These are phyloP conservation scores for Kwoniella sp. DNA, from an alignment of 768 basidiomycete genomes.

Conservation along the genomic window DNA sequence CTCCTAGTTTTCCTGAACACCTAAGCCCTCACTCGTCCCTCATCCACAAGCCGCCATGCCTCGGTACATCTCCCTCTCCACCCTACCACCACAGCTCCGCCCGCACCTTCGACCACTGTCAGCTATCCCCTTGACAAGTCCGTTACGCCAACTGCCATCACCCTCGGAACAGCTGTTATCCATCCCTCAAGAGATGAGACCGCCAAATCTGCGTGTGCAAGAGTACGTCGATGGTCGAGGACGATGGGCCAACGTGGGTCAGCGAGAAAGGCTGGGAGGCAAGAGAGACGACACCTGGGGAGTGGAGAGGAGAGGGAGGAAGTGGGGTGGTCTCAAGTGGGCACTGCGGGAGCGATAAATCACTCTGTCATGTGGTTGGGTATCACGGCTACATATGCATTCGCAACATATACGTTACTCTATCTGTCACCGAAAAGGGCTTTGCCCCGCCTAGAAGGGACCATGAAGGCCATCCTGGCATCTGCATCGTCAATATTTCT, in stretches of 20 bases:
- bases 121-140: slow-evolving; percentile 2
- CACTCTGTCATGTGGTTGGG: not conserved
- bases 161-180: slow-evolving; percentile 18
- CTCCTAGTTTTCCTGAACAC: too few relatives aligned
- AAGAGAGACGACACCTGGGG: slow-evolving; percentile 16
- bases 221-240: slow-evolving; percentile 26
- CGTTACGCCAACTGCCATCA: slow-evolving; percentile 10
- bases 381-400: not conserved
- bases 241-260: slow-evolving; percentile 19
- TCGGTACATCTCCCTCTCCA: slow-evolving; percentile 16
- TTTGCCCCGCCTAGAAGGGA: slow-evolving; percentile 18
- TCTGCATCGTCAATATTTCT: slow-evolving; percentile 37
- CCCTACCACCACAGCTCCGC: not conserved
- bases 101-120: slow-evolving; percentile 21
- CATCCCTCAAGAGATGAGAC: slow-evolving; percentile 1
- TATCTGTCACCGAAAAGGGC: slow-evolving; percentile 34
- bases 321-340: slow-evolving; percentile 32
- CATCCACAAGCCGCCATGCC: too few relatives aligned
- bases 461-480: slow-evolving; percentile 38
- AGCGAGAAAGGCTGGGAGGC: slow-evolving; percentile 18
- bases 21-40: too few relatives aligned
- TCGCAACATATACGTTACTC: not conserved
- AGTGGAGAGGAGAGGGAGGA: slow-evolving; percentile 17
- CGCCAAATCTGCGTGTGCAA: slow-evolving; percentile 35
- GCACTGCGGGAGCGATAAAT: slow-evolving; percentile 29